Conservation (phyloP, 805 yeast species). For the Ogataea corticis region DNA sequence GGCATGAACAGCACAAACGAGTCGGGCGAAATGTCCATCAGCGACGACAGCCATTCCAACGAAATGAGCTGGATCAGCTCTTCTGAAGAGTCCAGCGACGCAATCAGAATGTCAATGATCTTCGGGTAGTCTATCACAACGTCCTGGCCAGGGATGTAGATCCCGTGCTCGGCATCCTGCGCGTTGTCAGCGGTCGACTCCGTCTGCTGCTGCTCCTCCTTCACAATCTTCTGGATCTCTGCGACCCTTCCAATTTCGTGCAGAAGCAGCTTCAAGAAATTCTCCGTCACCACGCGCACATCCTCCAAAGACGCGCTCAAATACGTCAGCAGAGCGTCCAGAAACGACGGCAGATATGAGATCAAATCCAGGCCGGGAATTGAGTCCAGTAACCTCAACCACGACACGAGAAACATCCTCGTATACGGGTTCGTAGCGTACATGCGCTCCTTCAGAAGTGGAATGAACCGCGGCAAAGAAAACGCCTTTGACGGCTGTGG, state of each 20-base stretch:
- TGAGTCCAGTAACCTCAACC: constrained; percentile 90
- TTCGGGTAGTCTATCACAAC: constrained; percentile 76
- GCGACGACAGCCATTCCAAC: constrained; percentile 76
- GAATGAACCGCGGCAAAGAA: constrained; percentile 83
- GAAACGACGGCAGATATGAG: constrained; percentile 82
- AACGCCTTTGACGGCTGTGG: constrained; percentile 68
- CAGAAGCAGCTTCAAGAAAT: constrained; percentile 69
- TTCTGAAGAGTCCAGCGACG: constrained; percentile 73
- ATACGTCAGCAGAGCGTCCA: constrained; percentile 80
- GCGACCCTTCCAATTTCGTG: constrained; percentile 80
- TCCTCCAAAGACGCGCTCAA: constrained; percentile 83
- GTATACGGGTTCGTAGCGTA: constrained; percentile 92
- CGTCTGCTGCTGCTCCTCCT: constrained; percentile 29
- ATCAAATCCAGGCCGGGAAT: constrained; percentile 89
- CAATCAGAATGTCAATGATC: constrained; percentile 77
- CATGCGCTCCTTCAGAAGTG: constrained; percentile 86
- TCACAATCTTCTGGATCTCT: constrained; percentile 57
- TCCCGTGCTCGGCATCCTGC: constrained; percentile 46
- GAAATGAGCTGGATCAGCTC: constrained; percentile 78
- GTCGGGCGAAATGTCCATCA: constrained; percentile 71
- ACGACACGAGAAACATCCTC: constrained; percentile 85
- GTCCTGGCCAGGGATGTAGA: constrained; percentile 77
- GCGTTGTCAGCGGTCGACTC: constrained; percentile 16
- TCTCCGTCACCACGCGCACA: constrained; percentile 82
- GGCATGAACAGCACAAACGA: constrained; percentile 76